A percentile compares a stretch with the other conserved stretches of the same genome.
Evolutionary conservation across 2,329 filamentous ascomycete genomes (phyloP).

Genomic region (Xylaria polymorpha): DNA sequence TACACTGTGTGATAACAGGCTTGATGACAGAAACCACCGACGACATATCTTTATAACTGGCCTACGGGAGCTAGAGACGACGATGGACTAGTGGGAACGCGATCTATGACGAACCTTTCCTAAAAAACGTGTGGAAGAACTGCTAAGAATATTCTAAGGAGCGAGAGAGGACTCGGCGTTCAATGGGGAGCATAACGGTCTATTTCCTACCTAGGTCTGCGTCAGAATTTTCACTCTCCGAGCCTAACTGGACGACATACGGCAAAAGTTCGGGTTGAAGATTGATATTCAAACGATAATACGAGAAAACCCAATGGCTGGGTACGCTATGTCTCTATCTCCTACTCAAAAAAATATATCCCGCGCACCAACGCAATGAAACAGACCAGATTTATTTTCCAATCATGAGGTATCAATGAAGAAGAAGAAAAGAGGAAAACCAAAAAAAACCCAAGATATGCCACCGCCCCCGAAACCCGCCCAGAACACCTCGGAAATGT

Average conservation of each 20-base stretch:
- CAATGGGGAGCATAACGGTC: neutral
- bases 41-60: neutral
- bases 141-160: neutral
- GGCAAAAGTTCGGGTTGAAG: neutral
- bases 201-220: neutral
- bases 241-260: neutral
- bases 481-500: slow-evolving; percentile 8
- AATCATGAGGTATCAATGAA: slow-evolving; percentile 5
- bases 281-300: neutral
- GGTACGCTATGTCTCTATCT: neutral
- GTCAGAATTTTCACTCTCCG: neutral
- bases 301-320: neutral
- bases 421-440: neutral
- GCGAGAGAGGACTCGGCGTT: too few relatives aligned
- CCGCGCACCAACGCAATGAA: slow-evolving; percentile 5
- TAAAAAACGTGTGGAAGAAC: neutral
- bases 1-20: neutral
- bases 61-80: too few relatives aligned
- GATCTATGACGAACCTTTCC: too few relatives aligned
- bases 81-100: neutral
- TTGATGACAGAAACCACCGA: neutral
- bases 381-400: neutral
- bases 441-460: neutral
- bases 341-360: neutral
- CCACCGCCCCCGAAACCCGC: too few relatives aligned